phyloP scores from a whole-genome alignment of 352 stramenopile species.

The Phytophthora sojae region DNA sequence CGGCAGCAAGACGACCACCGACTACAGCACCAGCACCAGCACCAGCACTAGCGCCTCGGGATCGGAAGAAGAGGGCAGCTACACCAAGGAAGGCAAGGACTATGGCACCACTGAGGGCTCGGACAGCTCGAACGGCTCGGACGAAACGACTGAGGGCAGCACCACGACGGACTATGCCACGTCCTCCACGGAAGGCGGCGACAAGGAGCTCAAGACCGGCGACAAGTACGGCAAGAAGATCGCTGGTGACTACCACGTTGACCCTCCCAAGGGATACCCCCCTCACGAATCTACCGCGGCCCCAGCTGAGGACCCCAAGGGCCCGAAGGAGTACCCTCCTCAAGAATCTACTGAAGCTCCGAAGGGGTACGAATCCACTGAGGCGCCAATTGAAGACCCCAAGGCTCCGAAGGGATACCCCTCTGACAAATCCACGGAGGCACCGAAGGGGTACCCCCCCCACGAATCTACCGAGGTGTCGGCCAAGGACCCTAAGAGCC shows the following conservation, averaged over 20 bases:
- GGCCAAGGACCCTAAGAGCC: not conserved
- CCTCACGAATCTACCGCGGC: too few species aligned
- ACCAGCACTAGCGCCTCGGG: not conserved
- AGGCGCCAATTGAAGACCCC: too few species aligned
- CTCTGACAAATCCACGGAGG: too few species aligned
- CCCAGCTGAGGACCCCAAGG: too few species aligned
- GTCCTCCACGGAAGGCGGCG: not conserved
- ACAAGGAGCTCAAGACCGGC: not conserved
- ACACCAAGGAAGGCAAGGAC: not conserved
- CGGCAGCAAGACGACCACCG: not conserved
- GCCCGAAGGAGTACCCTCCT: too few species aligned
- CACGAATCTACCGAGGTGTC: not conserved
- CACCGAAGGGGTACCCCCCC: too few species aligned
- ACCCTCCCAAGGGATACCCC: too few species aligned
- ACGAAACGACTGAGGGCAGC: not conserved
- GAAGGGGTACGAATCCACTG: too few species aligned
- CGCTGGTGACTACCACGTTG: not conserved
- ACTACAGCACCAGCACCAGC: not conserved
- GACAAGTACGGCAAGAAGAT: not conserved
- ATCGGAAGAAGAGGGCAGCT: not conserved
- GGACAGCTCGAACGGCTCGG: not conserved
- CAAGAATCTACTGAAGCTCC: too few species aligned
- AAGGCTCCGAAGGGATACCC: too few species aligned
- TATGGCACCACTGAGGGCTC: not conserved
- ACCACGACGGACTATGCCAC: not conserved